Evolutionary conservation across 2,329 filamentous ascomycete genomes (phyloP).

Genomic region (Colletotrichum spaethianum): DNA sequence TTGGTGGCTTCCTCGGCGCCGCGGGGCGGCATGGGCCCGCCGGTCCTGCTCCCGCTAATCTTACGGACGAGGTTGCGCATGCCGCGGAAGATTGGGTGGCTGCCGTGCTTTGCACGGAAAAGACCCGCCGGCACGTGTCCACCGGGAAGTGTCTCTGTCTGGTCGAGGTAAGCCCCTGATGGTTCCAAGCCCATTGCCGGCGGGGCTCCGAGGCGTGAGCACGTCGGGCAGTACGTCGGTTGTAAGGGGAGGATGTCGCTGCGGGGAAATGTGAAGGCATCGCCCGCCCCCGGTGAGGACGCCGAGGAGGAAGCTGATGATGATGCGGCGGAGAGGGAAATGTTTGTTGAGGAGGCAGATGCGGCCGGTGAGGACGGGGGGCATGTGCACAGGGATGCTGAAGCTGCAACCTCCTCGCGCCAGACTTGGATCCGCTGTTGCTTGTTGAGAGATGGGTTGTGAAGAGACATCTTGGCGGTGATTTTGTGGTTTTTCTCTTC

Average conservation of each 20-base stretch:
- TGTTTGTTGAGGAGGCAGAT: slow-evolving; percentile 43
- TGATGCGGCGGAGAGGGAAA: slow-evolving; percentile 43
- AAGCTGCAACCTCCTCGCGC: slow-evolving; percentile 62
- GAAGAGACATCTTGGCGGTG: slow-evolving; percentile 27
- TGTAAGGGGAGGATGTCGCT: slow-evolving; percentile 38
- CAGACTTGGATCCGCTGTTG: slow-evolving; percentile 62
- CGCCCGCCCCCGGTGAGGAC: slow-evolving; percentile 24
- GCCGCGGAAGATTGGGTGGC: slow-evolving; percentile 37
- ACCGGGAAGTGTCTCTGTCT: slow-evolving; percentile 5
- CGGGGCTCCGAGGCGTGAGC: slow-evolving; percentile 38
- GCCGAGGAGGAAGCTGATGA: slow-evolving; percentile 44
- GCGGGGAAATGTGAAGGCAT: slow-evolving; percentile 40
- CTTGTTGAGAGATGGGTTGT: slow-evolving; percentile 19
- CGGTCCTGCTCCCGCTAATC: slow-evolving; percentile 33
- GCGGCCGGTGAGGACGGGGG: slow-evolving; percentile 49
- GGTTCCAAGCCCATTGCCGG: slow-evolving; percentile 37
- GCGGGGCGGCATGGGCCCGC: slow-evolving; percentile 30
- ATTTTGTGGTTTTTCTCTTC: not conserved
- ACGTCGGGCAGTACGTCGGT: slow-evolving; percentile 32
- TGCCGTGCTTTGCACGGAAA: slow-evolving; percentile 32
- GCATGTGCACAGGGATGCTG: slow-evolving; percentile 52
- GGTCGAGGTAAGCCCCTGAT: slow-evolving; percentile 23
- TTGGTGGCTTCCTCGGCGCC: slow-evolving; percentile 33
- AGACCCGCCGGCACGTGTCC: slow-evolving; percentile 11
- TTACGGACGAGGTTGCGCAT: slow-evolving; percentile 38